Evolutionary conservation across 352 stramenopile genomes (phyloP), one percentile per base, ranked within the genome.

Genomic region (Phytophthora cactorum): DNA sequence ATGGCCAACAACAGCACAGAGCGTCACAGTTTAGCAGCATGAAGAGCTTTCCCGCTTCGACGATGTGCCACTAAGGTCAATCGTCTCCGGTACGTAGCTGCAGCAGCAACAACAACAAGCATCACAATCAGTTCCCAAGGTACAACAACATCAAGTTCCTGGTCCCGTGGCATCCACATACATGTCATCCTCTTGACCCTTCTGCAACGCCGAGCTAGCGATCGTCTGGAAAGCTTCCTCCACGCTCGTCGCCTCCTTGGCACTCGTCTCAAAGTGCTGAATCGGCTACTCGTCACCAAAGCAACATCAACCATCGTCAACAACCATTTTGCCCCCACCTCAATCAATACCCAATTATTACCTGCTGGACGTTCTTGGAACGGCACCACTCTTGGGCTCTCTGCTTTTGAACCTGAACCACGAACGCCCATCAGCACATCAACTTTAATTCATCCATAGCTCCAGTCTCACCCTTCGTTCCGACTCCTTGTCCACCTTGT

Each of bases 201-300:
- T 93, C 47, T 93, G 83, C 44, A 98, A 75, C 25, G 94, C 94
- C 7, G 92, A 88, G 45, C 84, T 91, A 52, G 97, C 95, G 52
- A 97, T 95, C 51, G 96, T 96, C 63, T 93, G 76, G 79, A 99
- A 99, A 5, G 97, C 97, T 39, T 95, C 93, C 65, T 99, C 97
- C 14, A 99, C 97, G 78, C 98, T 98, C 46, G 96, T 93, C 2
- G 95, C 93, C 52, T 98, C 96, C 71, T 99, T 99, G 1, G 98
- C 98, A 52, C 96, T 99, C 34, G 97, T 99, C 78, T 99, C 97
- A 83, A 98, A 99, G 76, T 99, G 97, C 57, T 97, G 85, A 67
- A 99, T 96, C 10, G 86, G 82, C 79, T 96, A 52, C 28, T n/a
- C n/a, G 44, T 46, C 15, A 36, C 28, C 51, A 57, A 54, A 61